A percentile compares a stretch with the other conserved stretches of the same genome.
Conservation (phyloP, 352 stramenopile species). For the Hyaloperonospora arabidopsidis region DNA sequence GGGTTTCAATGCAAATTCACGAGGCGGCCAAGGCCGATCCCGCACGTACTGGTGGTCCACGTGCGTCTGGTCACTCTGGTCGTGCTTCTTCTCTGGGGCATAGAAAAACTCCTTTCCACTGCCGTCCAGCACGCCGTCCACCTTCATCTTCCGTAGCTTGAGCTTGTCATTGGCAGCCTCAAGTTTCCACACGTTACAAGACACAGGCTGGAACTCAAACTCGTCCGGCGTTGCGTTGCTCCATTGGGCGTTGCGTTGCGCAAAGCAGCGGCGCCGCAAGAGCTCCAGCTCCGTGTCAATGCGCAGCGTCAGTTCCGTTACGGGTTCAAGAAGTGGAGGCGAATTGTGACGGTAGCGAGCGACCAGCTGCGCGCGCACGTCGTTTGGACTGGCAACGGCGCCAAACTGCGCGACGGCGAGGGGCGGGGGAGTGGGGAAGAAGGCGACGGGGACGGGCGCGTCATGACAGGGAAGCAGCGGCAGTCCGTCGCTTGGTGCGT, state of each 20-base stretch:
- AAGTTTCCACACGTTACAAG: conserved; percentile 31
- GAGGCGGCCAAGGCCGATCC: conserved; percentile 65
- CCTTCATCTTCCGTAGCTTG: conserved; percentile 30
- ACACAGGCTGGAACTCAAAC: conserved; percentile 30
- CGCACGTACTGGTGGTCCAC: conserved; percentile 35
- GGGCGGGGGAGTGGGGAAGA: not conserved
- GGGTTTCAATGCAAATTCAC: conserved; percentile 63
- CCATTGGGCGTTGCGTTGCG: conserved; percentile 65
- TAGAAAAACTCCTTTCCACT: conserved; percentile 15
- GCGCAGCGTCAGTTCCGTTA: conserved; percentile 65
- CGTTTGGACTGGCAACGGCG: conserved; percentile 11
- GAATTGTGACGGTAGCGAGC: conserved; percentile 34
- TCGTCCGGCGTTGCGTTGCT: conserved; percentile 40
- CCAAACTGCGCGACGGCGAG: conserved; percentile 27
- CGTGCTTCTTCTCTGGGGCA: conserved; percentile 14
- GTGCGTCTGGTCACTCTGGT: no score
- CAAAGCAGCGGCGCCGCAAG: conserved; percentile 63
- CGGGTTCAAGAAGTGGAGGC: conserved; percentile 20
- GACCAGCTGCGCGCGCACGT: conserved; percentile 41
- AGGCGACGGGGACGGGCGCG: conserved; percentile 7
- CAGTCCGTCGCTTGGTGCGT: conserved; percentile 25
- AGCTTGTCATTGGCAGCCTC: conserved; percentile 36
- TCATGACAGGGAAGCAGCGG: conserved; percentile 29
- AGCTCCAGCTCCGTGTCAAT: conserved; percentile 74
- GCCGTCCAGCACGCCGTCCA: conserved; percentile 20